Base-by-base conservation (phyloP, 192 early-diverging fungal species). In the Coemansia sp. region DNA sequence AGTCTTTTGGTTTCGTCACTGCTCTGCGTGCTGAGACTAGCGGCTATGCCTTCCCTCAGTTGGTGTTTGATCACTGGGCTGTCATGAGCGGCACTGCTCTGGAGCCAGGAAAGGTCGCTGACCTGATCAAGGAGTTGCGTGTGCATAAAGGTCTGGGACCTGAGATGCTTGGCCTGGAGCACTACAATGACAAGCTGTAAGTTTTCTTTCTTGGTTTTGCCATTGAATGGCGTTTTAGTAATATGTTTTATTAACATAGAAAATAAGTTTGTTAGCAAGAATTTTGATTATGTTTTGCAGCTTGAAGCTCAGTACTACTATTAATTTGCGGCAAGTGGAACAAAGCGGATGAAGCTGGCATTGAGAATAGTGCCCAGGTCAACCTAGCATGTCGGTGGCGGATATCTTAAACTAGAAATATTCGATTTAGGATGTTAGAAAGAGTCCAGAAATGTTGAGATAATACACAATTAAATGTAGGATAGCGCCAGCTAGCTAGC, bases 21-120 rank as follows among this genome's bases (percentile, higher is more conserved):
- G 91, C 91, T 78, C 84, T 98, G 60, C 93, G 96, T 72, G 87
- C 88, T 67, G 86, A 80, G 55, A 99, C 97, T 57, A 87, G 88
- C 82, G 97, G 97, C 55, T 95, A 99, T 80, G 97, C 97, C 39
- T 97, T 99, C 93, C 94, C 94, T 53, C 94, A 98, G 82, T 82
- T 71, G 59, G 88, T 98, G 56, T 96, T 98, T 59, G 90, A 94
- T 68, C 96, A 99, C 84, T 98, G 93, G 93, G 86, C 94, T 80
- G 51, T 84, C 50, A 90, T 99, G 93, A 63, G 59, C 55, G 93
- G 94, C 51, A 61, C 59, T 40, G 73, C 85, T 15, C 51, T 80
- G 41, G 88, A 88, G 66, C 64, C 85, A 13, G 87, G 88, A 38
- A 97, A 95, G 86, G 84, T 90, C 40, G 60, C 82, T 65, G 91